A percentile compares a stretch with the other conserved stretches of the same genome.
These are phyloP conservation scores for Pulveroboletus sp. DNA, from an alignment of 768 basidiomycete species.

Conservation along the genomic window DNA sequence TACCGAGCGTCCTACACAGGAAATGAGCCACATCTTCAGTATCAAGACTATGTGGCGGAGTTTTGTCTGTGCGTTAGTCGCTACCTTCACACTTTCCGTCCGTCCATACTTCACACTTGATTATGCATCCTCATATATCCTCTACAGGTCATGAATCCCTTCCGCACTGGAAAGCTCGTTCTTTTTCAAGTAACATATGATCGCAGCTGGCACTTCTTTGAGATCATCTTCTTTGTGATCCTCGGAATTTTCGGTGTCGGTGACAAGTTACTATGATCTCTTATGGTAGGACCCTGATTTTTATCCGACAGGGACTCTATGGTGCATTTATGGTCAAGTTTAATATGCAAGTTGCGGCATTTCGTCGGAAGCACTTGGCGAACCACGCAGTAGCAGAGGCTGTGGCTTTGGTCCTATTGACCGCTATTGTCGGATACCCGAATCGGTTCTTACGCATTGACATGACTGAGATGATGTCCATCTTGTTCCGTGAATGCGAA, in stretches of 20 bases:
- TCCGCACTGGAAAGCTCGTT: constrained; percentile 95
- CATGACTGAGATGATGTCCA: constrained; percentile 95
- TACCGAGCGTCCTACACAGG: constrained; percentile 42
- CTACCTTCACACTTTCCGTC: constrained; percentile 92
- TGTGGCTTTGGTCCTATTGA: constrained; percentile 77
- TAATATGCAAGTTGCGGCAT: constrained; percentile 91
- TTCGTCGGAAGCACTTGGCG: constrained; percentile 84
- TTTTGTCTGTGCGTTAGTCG: constrained; percentile 95
- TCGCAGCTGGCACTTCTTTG: constrained; percentile 98
- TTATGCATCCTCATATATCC: constrained; percentile 21
- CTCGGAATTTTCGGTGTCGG: constrained; percentile 93
- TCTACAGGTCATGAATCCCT: constrained; percentile 91
- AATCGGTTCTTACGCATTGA: constrained; percentile 94
- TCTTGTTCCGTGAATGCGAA: constrained; percentile 94
- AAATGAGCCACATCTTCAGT: constrained; percentile 97
- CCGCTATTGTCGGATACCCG: constrained; percentile 88
- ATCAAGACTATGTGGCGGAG: constrained; percentile 99
- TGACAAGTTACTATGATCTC: constrained; percentile 6
- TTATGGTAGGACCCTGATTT: constrained; percentile 8
- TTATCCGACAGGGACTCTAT: constrained; percentile 72
- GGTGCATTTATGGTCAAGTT: constrained; percentile 97
- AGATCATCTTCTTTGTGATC: constrained; percentile 93
- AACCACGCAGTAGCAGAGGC: constrained; percentile 87
- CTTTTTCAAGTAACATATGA: constrained; percentile 97
- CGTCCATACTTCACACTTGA: constrained; percentile 32